Base-by-base conservation (phyloP, 768 basidiomycete species). In the Ramaria rubella region DNA sequence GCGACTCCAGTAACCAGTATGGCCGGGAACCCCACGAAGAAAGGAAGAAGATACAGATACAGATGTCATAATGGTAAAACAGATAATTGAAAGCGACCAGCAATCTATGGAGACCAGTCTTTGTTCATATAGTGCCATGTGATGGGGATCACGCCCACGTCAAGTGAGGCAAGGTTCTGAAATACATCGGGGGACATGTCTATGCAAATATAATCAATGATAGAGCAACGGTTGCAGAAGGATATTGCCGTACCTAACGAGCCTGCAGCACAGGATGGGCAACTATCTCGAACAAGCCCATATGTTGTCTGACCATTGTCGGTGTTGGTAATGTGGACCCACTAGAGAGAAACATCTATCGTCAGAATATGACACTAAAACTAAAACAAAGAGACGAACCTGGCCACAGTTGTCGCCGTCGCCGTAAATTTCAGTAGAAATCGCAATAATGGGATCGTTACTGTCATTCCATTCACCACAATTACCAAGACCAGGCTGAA, bases 121-220 rank as follows among this genome's bases (percentile, higher is more conserved):
- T 66, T 67, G 63, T 63, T 64, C 80, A 79, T 76, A 72, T 81
- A 86, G 61, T 81, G 65, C 87, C 86, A 88, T 2, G 67, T 66
- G 59, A 87, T 72, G n/a, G 63, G 55, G 33, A 87, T 65, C 38
- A 75, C 75, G 30, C 86, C 86, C 9, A 68, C 64, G 57, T 60
- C 65, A 44, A 85, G 77, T 4, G 63, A 26, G 17, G 69, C 79
- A 45, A 89, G 64, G 57, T 79, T 60, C 63, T 79, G 3, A 69
- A 89, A 89, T 31, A 85, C 64, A 6, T 74, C 72, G 8, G 78
- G 77, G 27, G 85, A 86, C 81, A 88, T 77, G 66, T 89, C 86
- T 89, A 65, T 12, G 24, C 24, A 11, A 17, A 30, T 27, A 27
- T 12, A 29, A 17, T 52, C 51, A 26, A 4, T 38, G 11, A 36